Conservation (phyloP, 78 protist genomes). For the Acrasis kona region DNA sequence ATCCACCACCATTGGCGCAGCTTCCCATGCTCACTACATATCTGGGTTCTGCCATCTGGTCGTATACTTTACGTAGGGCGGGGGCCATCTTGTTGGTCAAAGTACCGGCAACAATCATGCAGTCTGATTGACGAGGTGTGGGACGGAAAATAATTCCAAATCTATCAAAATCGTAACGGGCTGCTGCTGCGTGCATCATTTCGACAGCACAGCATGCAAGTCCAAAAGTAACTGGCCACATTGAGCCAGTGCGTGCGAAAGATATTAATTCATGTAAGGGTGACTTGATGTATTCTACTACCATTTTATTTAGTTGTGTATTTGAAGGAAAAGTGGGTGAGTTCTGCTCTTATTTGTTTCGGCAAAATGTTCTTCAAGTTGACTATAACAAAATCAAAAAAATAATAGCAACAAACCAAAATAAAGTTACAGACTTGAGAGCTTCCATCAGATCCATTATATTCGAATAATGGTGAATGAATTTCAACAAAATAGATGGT, state of each 20-base stretch:
- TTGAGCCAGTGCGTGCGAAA: conserved; percentile 76
- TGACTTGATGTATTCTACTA: conserved; percentile 56
- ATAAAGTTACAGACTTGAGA: no score
- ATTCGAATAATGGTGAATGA: no score
- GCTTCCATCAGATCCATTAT: no score
- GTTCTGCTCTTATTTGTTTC: no score
- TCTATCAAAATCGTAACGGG: conserved; percentile 92
- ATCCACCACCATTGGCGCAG: conserved; percentile 97
- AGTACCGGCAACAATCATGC: conserved; percentile 93
- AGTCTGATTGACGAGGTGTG: conserved; percentile 79
- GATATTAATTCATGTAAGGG: conserved; percentile 63
- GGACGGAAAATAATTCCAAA: conserved; percentile 83
- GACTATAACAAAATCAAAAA: no score
- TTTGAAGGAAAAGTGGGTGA: no score
- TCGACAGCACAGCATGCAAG: conserved; percentile 97
- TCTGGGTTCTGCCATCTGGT: conserved; percentile 70
- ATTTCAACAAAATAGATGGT: no score
- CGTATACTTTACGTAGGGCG: conserved; percentile 83
- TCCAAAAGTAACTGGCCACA: conserved; percentile 96
- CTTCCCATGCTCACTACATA: conserved; percentile 92
- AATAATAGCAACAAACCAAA: no score
- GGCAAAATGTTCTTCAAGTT: no score
- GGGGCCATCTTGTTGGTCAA: conserved; percentile 97
- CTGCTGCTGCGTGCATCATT: conserved; percentile 91
- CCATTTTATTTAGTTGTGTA: neutral